Percentiles rank a stretch among this genome's conserved stretches.
Conservation (phyloP, 2,329 filamentous ascomycete species). For the Xylariales sp. region DNA sequence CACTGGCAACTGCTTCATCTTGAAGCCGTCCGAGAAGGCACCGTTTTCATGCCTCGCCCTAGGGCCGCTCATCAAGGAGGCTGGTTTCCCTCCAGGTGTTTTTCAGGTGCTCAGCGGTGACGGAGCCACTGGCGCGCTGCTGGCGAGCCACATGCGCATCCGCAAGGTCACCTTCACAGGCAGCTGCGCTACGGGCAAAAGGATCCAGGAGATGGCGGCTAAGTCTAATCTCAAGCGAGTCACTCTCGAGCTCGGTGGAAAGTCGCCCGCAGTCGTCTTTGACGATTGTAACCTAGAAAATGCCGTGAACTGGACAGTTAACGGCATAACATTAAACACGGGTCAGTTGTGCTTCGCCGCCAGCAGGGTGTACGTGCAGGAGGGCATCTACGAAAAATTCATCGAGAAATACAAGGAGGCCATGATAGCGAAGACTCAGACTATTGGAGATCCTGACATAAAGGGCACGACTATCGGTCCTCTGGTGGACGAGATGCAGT, state of each 20-base stretch:
- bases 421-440: constrained; percentile 50
- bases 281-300: constrained; percentile 61
- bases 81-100: constrained; percentile 34
- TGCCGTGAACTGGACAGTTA: constrained; percentile 40
- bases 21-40: constrained; percentile 34
- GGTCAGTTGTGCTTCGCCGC: constrained; percentile 75
- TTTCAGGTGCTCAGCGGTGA: constrained; percentile 35
- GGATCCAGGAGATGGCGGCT: constrained; percentile 59
- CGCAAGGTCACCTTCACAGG: constrained; percentile 67
- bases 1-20: constrained; percentile 31
- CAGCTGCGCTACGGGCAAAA: constrained; percentile 62
- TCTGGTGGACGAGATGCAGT: constrained; percentile 43
- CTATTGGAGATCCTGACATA: constrained; percentile 58
- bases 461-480: constrained; percentile 55
- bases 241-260: constrained; percentile 71
- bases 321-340: constrained; percentile 61
- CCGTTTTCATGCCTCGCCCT: constrained; percentile 26
- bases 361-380: constrained; percentile 65
- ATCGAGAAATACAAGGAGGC: constrained; percentile 55
- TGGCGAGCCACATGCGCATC: constrained; percentile 29
- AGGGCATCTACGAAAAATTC: constrained; percentile 54
- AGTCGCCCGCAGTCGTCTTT: constrained; percentile 61
- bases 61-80: constrained; percentile 25
- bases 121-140: constrained; percentile 24
- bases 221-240: constrained; percentile 63